These are phyloP conservation scores for Aspergillus sp. DNA, from an alignment of 2,329 filamentous ascomycete species.

Conservation along the genomic window DNA sequence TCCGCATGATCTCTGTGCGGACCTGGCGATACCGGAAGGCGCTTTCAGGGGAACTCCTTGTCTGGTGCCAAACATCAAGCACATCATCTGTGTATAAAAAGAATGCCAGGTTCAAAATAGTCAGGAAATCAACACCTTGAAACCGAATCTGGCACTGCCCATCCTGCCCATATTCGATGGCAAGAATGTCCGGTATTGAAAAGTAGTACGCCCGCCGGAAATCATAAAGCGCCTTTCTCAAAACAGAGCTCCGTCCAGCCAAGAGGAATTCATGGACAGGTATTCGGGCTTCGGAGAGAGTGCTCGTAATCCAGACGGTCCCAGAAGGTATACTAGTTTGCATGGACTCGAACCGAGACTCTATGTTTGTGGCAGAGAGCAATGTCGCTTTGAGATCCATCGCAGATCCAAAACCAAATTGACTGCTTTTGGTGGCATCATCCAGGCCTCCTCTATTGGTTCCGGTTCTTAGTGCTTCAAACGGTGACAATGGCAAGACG, in stretches of 20 bases:
- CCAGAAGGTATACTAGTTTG: conserved; percentile 16
- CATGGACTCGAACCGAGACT: conserved; percentile 28
- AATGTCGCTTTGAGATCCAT: conserved; percentile 31
- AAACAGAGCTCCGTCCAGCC: conserved; percentile 58
- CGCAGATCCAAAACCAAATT: conserved; percentile 9
- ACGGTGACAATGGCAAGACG: conserved; percentile 58
- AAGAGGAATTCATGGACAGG: conserved; percentile 79
- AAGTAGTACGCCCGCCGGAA: conserved; percentile 48
- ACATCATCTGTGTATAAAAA: conserved; percentile 73
- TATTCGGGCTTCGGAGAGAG: conserved; percentile 58
- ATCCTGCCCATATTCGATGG: conserved; percentile 44
- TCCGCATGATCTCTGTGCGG: conserved; percentile 75
- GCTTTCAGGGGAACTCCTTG: conserved; percentile 53
- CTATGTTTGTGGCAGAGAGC: conserved; percentile 37
- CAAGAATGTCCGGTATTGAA: conserved; percentile 52
- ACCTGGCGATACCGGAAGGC: conserved; percentile 70
- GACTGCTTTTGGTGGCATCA: conserved; percentile 32
- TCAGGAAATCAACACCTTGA: conserved; percentile 62
- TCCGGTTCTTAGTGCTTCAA: conserved; percentile 49
- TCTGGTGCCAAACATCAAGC: conserved; percentile 80
- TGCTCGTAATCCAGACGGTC: conserved; percentile 42
- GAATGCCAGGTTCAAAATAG: conserved; percentile 67
- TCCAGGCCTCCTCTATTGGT: conserved; percentile 30
- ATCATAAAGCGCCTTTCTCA: conserved; percentile 54
- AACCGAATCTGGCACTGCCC: conserved; percentile 55